Evolutionary conservation across 768 basidiomycete species (phyloP).

Genomic region (Suillus paluster): DNA sequence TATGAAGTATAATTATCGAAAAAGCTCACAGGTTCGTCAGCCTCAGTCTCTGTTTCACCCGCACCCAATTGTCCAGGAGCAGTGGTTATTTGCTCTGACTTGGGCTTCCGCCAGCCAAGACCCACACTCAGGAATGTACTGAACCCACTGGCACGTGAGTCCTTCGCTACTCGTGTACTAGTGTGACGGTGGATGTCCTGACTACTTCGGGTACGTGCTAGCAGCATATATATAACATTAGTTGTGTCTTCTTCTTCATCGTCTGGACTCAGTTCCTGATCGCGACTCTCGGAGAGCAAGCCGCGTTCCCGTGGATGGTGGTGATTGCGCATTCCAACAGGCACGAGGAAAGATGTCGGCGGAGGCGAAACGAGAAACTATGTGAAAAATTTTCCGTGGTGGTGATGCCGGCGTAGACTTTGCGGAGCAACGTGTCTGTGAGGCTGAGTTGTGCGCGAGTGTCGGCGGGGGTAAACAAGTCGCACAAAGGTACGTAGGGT

Average conservation of each 20-base stretch:
- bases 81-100: constrained; percentile 59
- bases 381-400: constrained; percentile 6
- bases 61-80: constrained; percentile 61
- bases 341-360: neutral
- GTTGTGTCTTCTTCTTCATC: constrained; percentile 11
- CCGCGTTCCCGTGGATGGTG: constrained; percentile 10
- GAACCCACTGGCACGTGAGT: constrained; percentile 22
- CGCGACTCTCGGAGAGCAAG: constrained; percentile 6
- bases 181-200: constrained; percentile 23
- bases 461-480: constrained; percentile 11
- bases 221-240: constrained; percentile 22
- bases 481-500: constrained; percentile 7
- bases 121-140: constrained; percentile 30
- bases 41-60: constrained; percentile 81
- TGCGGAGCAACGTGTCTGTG: neutral
- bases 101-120: constrained; percentile 40
- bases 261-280: constrained; percentile 3
- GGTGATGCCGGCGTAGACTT: neutral
- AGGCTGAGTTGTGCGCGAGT: neutral
- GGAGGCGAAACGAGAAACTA: neutral
- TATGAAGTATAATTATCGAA: constrained; percentile 8
- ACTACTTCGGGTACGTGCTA: constrained; percentile 26
- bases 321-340: constrained; percentile 4
- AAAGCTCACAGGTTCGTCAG: constrained; percentile 69
- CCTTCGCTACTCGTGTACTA: constrained; percentile 8